These are phyloP conservation scores for Polytrichum formosum DNA, from an alignment of 225 moss, liverwort and hornwort species.

Conservation along the genomic window DNA sequence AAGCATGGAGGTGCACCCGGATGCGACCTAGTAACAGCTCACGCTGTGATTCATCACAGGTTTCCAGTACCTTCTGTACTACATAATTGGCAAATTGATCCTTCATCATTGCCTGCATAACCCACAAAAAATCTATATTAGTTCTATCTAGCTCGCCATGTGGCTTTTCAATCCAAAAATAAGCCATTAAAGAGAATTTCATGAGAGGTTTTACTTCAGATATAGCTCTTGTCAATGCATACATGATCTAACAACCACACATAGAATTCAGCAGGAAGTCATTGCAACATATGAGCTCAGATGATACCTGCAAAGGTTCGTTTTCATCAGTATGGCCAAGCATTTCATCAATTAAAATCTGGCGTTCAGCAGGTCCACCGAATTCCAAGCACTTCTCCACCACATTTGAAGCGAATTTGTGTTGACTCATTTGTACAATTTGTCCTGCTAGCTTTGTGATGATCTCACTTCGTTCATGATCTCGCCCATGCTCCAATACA, in stretches of 20 bases:
- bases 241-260: too few relatives aligned
- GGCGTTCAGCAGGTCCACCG: constrained; percentile 85
- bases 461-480: constrained; percentile 76
- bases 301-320: constrained; percentile 87
- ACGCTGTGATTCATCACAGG: constrained; percentile 95
- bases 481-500: constrained; percentile 82
- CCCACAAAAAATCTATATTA: neutral
- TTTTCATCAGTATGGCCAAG: constrained; percentile 97
- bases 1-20: constrained; percentile 93
- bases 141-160: too few relatives aligned
- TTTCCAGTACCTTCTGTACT: constrained; percentile 97
- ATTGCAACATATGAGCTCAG: neutral
- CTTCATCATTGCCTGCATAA: constrained; percentile 91
- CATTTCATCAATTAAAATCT: constrained; percentile 98
- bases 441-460: constrained; percentile 93
- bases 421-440: constrained; percentile 99
- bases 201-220: too few relatives aligned
- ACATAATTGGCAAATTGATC: constrained; percentile 98
- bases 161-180: too few relatives aligned
- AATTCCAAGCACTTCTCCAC: constrained; percentile 95
- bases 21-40: constrained; percentile 89
- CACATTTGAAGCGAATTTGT: constrained; percentile 94
- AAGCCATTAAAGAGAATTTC: too few relatives aligned
- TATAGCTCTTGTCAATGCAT: too few relatives aligned
- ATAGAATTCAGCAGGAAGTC: too few relatives aligned